phyloP scores from a whole-genome alignment of 2,329 filamentous ascomycete genomes.

The Diplocarpon mali region DNA sequence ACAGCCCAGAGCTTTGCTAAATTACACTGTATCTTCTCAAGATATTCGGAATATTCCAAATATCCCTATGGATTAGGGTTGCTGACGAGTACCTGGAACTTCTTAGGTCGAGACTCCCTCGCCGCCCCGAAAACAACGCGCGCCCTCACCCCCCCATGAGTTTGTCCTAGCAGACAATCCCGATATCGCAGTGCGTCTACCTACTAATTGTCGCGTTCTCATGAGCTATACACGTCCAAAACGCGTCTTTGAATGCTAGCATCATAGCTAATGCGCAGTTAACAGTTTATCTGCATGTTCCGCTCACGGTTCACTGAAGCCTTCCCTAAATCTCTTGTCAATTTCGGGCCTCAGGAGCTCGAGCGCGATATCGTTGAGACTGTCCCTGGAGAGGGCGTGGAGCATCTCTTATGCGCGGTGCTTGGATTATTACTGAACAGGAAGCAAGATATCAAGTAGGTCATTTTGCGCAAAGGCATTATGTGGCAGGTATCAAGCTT shows the following conservation, averaged over 20 bases:
- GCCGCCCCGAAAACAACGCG: slow-evolving; percentile 64
- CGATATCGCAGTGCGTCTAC: slow-evolving; percentile 73
- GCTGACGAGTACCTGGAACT: too few relatives aligned
- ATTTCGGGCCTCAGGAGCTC: slow-evolving; percentile 91
- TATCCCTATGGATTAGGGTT: too few relatives aligned
- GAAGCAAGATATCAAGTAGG: slow-evolving; percentile 98
- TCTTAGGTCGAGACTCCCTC: slow-evolving; percentile 35
- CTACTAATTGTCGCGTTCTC: slow-evolving; percentile 31
- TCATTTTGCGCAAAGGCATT: slow-evolving; percentile 14
- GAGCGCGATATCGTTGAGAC: slow-evolving; percentile 73
- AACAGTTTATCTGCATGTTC: slow-evolving; percentile 96
- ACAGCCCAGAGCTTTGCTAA: too few relatives aligned
- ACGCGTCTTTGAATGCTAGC: slow-evolving; percentile 35
- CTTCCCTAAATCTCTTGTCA: slow-evolving; percentile 75
- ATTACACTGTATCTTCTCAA: background rate
- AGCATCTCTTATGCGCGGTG: slow-evolving; percentile 81
- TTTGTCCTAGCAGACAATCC: slow-evolving; percentile 82
- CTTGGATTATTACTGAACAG: slow-evolving; percentile 83
- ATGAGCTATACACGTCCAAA: slow-evolving; percentile 35
- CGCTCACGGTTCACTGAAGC: slow-evolving; percentile 83
- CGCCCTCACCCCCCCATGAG: slow-evolving; percentile 82
- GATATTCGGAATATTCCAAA: slow-evolving; percentile 29
- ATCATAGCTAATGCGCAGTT: slow-evolving; percentile 27
- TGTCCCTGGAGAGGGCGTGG: slow-evolving; percentile 71
- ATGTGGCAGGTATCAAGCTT: background rate